These are phyloP conservation scores for Rhododendron williamsianum DNA, from an alignment of 148 eudicot genomes.

Conservation along the genomic window DNA sequence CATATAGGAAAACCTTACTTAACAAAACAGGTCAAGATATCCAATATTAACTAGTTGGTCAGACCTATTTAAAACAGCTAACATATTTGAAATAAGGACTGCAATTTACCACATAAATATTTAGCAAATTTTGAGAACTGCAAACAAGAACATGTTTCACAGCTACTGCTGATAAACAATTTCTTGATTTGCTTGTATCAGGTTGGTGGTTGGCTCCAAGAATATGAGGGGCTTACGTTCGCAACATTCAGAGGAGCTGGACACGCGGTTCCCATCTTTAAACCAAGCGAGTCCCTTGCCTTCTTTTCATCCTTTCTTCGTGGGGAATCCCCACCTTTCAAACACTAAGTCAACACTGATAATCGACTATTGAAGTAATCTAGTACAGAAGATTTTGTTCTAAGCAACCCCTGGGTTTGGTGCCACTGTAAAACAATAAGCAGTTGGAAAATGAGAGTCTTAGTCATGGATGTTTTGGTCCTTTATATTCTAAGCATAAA, in stretches of 20 bases:
- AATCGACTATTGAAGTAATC: background rate
- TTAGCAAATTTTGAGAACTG: background rate
- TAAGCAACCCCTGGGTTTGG: background rate
- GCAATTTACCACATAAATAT: no score
- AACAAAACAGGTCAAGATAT: background rate
- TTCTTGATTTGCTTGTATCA: conserved; percentile 10
- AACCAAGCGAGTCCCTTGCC: conserved; percentile 76
- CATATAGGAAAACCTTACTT: background rate
- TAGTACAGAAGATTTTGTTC: background rate
- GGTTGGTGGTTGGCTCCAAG: conserved; percentile 96
- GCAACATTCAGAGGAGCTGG: conserved; percentile 98
- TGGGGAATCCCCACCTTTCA: conserved; percentile 53
- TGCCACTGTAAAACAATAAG: background rate
- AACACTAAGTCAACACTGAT: conserved; percentile 15
- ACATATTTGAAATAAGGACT: no score
- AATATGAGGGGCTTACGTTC: conserved; percentile 72
- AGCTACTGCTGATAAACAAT: background rate
- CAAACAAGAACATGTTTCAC: background rate
- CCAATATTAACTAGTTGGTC: no score
- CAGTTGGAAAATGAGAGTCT: background rate
- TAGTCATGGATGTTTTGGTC: background rate
- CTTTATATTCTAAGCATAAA: background rate
- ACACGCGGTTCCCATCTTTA: conserved; percentile 84
- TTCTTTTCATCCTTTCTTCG: conserved; percentile 63
- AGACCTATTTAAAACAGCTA: no score